Percentiles rank a stretch among this genome's conserved stretches.
Conservation (phyloP, 768 basidiomycete genomes). For the Russula dissimulans region DNA sequence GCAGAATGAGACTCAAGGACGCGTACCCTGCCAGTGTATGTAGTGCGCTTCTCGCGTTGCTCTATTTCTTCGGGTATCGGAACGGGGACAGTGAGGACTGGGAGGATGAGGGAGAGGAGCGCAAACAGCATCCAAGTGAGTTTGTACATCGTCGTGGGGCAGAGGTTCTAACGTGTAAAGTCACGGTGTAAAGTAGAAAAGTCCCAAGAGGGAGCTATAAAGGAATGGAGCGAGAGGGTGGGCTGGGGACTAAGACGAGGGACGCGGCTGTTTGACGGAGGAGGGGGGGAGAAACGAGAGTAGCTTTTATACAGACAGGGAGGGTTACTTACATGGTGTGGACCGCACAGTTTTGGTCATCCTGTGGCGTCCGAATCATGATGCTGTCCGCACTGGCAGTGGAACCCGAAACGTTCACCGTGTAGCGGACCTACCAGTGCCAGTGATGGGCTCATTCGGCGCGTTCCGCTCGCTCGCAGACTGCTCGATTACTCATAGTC, state of each 20-base stretch:
- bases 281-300: not conserved
- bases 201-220: not conserved
- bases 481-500: no score
- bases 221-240: slow-evolving; percentile 3
- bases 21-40: slow-evolving; percentile 50
- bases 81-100: slow-evolving; percentile 39
- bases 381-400: no score
- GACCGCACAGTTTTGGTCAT: no score
- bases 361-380: no score
- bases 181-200: no score
- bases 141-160: slow-evolving; percentile 36
- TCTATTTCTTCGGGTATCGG: slow-evolving; percentile 28
- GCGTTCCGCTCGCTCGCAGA: no score
- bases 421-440: no score
- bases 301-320: slow-evolving; percentile 13
- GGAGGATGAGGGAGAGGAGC: slow-evolving; percentile 36
- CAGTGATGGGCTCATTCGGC: no score
- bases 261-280: slow-evolving; percentile 19
- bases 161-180: not conserved
- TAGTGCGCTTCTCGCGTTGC: slow-evolving; percentile 40
- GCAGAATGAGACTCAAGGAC: not conserved
- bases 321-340: slow-evolving; percentile 14
- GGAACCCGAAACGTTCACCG: no score
- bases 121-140: slow-evolving; percentile 29
- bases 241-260: slow-evolving; percentile 18